Evolutionary conservation across 495 filamentous ascomycete genomes (phyloP), one percentile per base, ranked within the genome.

Genomic region (Choiromyces venosus): DNA sequence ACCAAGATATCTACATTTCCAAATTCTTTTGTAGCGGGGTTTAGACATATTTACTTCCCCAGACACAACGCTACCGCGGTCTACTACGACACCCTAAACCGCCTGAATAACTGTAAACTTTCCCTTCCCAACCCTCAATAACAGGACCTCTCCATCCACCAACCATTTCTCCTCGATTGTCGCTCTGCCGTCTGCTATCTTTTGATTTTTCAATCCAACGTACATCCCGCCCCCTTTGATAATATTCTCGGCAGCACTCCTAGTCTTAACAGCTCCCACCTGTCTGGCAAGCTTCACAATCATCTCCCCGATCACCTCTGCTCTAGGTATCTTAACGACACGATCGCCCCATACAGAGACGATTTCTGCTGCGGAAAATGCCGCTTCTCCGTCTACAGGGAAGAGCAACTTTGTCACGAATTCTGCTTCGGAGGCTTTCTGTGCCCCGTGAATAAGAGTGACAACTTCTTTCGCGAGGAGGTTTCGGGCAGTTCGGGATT

Each of bases 381-480:
- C 19, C 8, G 9, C 35, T 37, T 69, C 74, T 1, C 33, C 66
- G n/a, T 40, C 65, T 18, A 66, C 37, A 5, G 69, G 76, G 19
- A 81, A 81, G 18, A 81, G 64, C 1, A 81, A 37, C 12, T 68
- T 66, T n/a, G 76, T 79, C 78, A 89, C 86, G 1, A 82, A 25
- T 70, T 86, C 85, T 0, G 89, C 87, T 0, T 83, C 80, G 44
- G 86, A 75, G 0, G 92, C 91, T 44, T 86, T 86, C 4, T 83
- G 66, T 25, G 82, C 80, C 3, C 94, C 93, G 76, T 98, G 93
- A 1, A 93, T 86, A 19, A 99, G 84, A 52, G 88, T 84, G 10
- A 94, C 85, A 16, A 97, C 89, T 77, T 97, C 93, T 37, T 82
- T 84, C 0, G 96, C 95, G 9, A 99, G 87, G 1, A 84, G 78